These are phyloP conservation scores for Aspergillus cejpii DNA, from an alignment of 2,329 filamentous ascomycete genomes.

Conservation along the genomic window DNA sequence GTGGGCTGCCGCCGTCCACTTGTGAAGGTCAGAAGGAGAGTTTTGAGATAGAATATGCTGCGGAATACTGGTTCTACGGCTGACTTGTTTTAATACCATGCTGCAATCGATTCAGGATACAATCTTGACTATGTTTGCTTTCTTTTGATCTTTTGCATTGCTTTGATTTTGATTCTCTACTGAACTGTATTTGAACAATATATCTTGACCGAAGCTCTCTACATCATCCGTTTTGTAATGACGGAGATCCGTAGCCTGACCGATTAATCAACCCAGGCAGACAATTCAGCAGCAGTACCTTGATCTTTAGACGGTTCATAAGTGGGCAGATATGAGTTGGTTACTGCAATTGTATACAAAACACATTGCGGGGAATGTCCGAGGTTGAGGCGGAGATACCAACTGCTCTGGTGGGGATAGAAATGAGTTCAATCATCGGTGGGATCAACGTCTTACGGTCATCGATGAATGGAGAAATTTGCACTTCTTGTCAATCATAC, in stretches of 20 bases:
- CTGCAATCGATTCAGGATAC: too few relatives aligned
- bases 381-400: neutral
- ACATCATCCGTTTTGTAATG: too few relatives aligned
- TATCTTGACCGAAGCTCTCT: too few relatives aligned
- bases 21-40: slow-evolving; percentile 29
- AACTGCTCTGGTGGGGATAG: neutral
- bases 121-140: too few relatives aligned
- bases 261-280: neutral
- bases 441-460: neutral
- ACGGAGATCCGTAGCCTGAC: too few relatives aligned
- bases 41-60: slow-evolving; percentile 36
- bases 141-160: too few relatives aligned
- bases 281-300: too few relatives aligned
- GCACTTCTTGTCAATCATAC: neutral
- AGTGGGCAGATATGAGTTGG: too few relatives aligned
- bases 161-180: too few relatives aligned
- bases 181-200: too few relatives aligned
- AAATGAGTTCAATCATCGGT: neutral
- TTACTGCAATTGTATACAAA: neutral
- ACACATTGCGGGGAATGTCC: neutral
- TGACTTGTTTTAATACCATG: slow-evolving; percentile 9
- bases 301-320: too few relatives aligned
- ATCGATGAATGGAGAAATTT: neutral
- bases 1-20: slow-evolving; percentile 30
- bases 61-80: slow-evolving; percentile 42